Percentiles rank a stretch among this genome's conserved stretches.
Evolutionary conservation across 257 asterid species (phyloP).

Genomic region (Eucommia ulmoides): DNA sequence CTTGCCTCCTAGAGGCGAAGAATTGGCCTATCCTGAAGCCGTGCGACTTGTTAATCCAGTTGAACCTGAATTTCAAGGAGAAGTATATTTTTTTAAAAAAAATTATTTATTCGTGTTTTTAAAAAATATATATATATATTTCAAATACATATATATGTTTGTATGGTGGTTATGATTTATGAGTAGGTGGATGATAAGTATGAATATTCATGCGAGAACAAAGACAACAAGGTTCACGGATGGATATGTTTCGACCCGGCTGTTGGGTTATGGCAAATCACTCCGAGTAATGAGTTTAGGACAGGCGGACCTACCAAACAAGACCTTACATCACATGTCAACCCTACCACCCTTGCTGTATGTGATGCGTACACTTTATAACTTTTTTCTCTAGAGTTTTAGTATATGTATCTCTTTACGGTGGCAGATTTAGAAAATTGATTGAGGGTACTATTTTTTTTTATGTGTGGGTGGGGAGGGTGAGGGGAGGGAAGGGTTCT

Average conservation of each 20-base stretch:
- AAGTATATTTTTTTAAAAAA: constrained; percentile 22
- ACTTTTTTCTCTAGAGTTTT: not conserved
- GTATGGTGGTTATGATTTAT: not conserved
- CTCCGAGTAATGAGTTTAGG: constrained; percentile 68
- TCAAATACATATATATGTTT: not conserved
- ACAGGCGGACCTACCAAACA: constrained; percentile 76
- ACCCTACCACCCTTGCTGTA: constrained; percentile 63
- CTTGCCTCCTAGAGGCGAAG: constrained; percentile 46
- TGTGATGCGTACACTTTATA: constrained; percentile 10
- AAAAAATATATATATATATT: not conserved
- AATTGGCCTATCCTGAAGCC: constrained; percentile 72
- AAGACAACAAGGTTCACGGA: constrained; percentile 60
- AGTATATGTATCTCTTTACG: not conserved
- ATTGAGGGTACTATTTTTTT: not conserved
- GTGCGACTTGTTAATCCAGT: constrained; percentile 63
- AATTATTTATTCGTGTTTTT: not conserved
- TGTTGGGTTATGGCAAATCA: constrained; percentile 74
- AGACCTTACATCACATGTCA: constrained; percentile 66
- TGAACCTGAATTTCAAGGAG: constrained; percentile 68
- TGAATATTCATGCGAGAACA: constrained; percentile 58
- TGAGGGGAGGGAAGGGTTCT: too few species aligned
- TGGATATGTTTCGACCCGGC: constrained; percentile 72
- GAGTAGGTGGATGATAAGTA: constrained; percentile 81
- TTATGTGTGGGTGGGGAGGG: too few species aligned
- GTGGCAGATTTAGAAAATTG: not conserved